Evolutionary conservation across 768 basidiomycete species (phyloP), one percentile per base, ranked within the genome.

Genomic region (Fomitopsis pulvina): DNA sequence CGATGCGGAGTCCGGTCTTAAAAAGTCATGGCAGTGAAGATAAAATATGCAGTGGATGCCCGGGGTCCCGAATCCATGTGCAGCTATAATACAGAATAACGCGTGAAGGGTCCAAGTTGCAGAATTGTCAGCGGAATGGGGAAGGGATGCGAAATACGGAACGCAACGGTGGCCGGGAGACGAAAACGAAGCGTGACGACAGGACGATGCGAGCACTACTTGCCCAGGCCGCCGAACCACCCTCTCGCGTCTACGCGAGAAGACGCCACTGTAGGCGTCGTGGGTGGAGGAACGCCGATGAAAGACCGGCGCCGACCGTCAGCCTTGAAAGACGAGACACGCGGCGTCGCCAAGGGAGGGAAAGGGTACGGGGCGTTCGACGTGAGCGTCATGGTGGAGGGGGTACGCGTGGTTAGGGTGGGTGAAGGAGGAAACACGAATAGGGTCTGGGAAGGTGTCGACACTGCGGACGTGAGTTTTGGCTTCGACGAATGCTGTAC

Each of bases 401-500:
- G 87, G 45, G 85, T 88, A 32, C 68, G 77, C 40, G 80, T 72
- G 59, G 72, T 74, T 42, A 61, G 58, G 25, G 64, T 74, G 66
- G 79, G 87, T 4, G 88, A 91, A 27, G 89, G 87, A 1, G 89
- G 89, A 61, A 92, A 92, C 30, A 92, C 83, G 57, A 92, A 91
- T 41, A 92, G 73, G 0, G 89, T 92, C 62, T 92, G 90, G 1
- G 88, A 87, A 27, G 86, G 85, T 28, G 83, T 77, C 41, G 73
- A 65, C 32, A 71, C 60, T 30, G 45, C 29, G 22, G 57, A 48
- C 27, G 48, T 38, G 26, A 39, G 24, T 41, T 39, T 47, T 45
- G 49, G 51, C 47, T 60, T 60, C 46, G 62, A 64, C 20, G 51
- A 52, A 47, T 41, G 52, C 3, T 52, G 45, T 50, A 20, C 47